A percentile compares a stretch with the other conserved stretches of the same genome.
phyloP scores from a whole-genome alignment of 2,329 filamentous ascomycete genomes.

The Aspergillus bombycis region DNA sequence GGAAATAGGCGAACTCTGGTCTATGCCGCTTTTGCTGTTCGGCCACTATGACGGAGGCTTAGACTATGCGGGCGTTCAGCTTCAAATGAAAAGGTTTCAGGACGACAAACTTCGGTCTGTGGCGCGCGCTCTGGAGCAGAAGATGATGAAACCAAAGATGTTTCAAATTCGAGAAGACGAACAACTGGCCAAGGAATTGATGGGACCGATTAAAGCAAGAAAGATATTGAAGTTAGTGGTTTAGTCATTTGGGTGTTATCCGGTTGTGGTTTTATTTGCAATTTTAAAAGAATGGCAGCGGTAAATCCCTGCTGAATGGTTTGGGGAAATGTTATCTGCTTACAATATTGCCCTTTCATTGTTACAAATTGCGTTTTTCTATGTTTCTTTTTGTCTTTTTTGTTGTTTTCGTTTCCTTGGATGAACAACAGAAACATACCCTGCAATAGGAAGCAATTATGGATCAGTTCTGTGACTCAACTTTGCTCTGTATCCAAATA shows the following conservation, averaged over 20 bases:
- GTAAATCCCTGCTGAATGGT: neutral
- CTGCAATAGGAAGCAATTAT: neutral
- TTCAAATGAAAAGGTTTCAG: conserved; percentile 19
- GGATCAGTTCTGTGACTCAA: neutral
- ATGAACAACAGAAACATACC: neutral
- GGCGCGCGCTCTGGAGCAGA: conserved; percentile 21
- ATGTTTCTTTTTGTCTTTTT: neutral
- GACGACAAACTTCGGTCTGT: conserved; percentile 14
- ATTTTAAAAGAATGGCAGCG: neutral
- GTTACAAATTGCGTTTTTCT: neutral
- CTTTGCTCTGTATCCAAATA: neutral
- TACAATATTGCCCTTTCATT: neutral
- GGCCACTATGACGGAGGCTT: conserved; percentile 9
- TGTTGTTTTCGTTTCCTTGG: neutral
- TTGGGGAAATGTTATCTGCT: neutral
- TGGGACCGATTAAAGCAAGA: conserved; percentile 17
- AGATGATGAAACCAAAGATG: conserved; percentile 21
- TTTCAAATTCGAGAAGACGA: conserved; percentile 23
- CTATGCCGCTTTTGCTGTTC: conserved; percentile 24
- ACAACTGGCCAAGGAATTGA: conserved; percentile 17
- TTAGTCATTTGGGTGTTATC: conserved; percentile 2
- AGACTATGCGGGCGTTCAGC: conserved; percentile 19
- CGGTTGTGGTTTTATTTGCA: neutral
- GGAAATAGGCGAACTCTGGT: conserved; percentile 26
- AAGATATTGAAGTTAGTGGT: conserved; percentile 20